These are phyloP conservation scores for Colletotrichum orbiculare DNA, from an alignment of 2,329 filamentous ascomycete species.

Conservation along the genomic window DNA sequence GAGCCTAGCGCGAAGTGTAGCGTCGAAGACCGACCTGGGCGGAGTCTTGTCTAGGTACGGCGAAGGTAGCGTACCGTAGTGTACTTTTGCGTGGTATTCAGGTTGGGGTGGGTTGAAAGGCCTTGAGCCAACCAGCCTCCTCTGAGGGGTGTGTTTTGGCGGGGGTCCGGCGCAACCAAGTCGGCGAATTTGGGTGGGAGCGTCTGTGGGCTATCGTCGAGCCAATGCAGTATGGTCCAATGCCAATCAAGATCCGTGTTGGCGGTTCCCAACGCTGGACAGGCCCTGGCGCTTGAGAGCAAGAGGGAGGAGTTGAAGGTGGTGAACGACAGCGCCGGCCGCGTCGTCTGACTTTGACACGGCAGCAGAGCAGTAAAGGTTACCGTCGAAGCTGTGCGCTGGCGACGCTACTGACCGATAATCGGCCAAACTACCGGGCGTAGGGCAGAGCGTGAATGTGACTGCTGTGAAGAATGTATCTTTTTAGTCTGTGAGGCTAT, in stretches of 20 bases:
- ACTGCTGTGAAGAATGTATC: not conserved
- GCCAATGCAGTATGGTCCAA: slow-evolving; percentile 31
- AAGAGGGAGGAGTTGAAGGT: slow-evolving; percentile 4
- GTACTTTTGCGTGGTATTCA: too few species aligned
- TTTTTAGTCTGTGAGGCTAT: too few species aligned
- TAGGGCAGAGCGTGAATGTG: not conserved
- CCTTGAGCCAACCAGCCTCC: slow-evolving; percentile 28
- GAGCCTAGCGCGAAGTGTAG: slow-evolving; percentile 27
- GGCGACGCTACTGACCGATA: slow-evolving; percentile 11
- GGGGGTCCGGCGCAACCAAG: slow-evolving; percentile 31
- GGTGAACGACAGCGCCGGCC: too few species aligned
- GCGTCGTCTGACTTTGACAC: too few species aligned
- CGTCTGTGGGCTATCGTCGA: slow-evolving; percentile 35
- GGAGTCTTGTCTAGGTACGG: slow-evolving; percentile 24
- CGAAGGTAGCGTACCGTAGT: not conserved
- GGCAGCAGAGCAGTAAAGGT: not conserved
- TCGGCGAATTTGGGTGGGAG: slow-evolving; percentile 36
- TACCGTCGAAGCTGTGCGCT: slow-evolving; percentile 3
- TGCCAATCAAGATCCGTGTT: slow-evolving; percentile 33
- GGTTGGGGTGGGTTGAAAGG: too few species aligned
- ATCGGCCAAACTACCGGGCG: slow-evolving; percentile 22
- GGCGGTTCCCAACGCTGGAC: slow-evolving; percentile 16
- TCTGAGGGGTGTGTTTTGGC: slow-evolving; percentile 17
- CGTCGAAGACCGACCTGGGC: slow-evolving; percentile 27
- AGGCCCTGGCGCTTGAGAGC: not conserved